A percentile compares a stretch with the other conserved stretches of the same genome.
phyloP scores from a whole-genome alignment of 345 rosid genomes.

The Physaria fendleri region DNA sequence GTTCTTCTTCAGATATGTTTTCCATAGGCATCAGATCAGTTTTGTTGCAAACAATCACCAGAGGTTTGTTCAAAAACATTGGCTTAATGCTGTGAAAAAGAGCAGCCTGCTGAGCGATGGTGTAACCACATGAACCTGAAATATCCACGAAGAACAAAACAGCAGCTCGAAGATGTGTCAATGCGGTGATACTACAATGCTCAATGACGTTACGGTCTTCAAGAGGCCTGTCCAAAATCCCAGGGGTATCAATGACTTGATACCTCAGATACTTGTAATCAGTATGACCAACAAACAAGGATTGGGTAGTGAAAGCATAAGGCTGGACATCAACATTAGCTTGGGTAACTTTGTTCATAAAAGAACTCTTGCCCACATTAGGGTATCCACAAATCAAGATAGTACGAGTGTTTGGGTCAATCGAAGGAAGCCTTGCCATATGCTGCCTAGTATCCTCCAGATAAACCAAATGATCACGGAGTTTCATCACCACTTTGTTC shows the following conservation, averaged over 20 bases:
- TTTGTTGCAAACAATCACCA: conserved; percentile 88
- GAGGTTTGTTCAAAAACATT: conserved; percentile 73
- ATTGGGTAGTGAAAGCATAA: conserved; percentile 80
- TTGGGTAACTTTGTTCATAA: conserved; percentile 69
- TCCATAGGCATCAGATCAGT: conserved; percentile 86
- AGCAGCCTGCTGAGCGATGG: conserved; percentile 85
- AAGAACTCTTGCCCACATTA: conserved; percentile 75
- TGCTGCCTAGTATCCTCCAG: conserved; percentile 62
- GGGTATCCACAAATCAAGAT: conserved; percentile 70
- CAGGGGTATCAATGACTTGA: conserved; percentile 22
- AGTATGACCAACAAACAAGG: conserved; percentile 75
- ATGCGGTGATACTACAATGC: conserved; percentile 90
- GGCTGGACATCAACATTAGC: conserved; percentile 80
- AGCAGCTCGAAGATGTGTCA: conserved; percentile 77
- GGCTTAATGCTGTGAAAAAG: conserved; percentile 80
- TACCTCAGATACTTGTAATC: conserved; percentile 59
- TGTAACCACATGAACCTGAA: conserved; percentile 89
- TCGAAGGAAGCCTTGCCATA: conserved; percentile 69
- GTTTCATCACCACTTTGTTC: conserved; percentile 51
- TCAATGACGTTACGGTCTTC: conserved; percentile 84
- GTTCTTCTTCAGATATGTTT: conserved; percentile 55
- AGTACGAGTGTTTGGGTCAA: conserved; percentile 49
- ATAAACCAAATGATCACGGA: conserved; percentile 52
- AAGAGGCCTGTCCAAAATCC: not conserved
- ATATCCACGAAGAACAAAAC: conserved; percentile 77